Evolutionary conservation across 352 stramenopile species (phyloP), one percentile per base, ranked within the genome.

Genomic region (Globisporangium camurandrum): DNA sequence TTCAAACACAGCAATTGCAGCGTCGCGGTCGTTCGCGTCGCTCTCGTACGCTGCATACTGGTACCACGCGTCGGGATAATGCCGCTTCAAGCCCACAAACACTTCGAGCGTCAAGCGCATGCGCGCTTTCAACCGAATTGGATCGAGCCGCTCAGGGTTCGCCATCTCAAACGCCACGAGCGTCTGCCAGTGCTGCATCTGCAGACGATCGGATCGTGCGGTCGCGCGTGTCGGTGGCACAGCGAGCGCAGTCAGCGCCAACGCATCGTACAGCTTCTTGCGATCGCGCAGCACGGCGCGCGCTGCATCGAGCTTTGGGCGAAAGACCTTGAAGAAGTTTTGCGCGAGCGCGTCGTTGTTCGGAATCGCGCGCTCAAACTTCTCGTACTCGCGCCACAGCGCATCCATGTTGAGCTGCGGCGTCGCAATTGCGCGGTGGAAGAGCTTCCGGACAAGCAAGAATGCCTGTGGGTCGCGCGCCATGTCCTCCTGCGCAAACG

Each of bases 291-390:
- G 56, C 39, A 95, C 83, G 1, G 81, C 78, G 10, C 81, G 75
- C 23, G 82, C 67, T 1, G 81, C 73, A 47, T 95, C 84, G 54
- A 95, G 87, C 46, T 92, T 92, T 4, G 72, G 79, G 17, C 84
- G 64, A 31, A 95, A 88, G 4, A 88, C 75, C 55, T 95, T 95
- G 61, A 95, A 93, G 42, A 93, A 90, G 57, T 93, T 95, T 33
- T 84, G 73, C 22, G 79, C 77, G 3, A 95, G 64, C 14, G 73
- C 76, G 12, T 95, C 84, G 57, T 95, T 95, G 51, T 95, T 95
- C 2, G 84, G 84, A 38, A 95, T 95, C 33, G 72, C 64, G 19
- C 84, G 69, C 51, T 95, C 84, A 38, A 95, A 93, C 50, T 91
- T 90, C 50, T 95, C 84, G 48, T 95, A 95, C 36, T 95, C 84